Conservation (phyloP, 208 protist species). For the Leishmania turanica region DNA sequence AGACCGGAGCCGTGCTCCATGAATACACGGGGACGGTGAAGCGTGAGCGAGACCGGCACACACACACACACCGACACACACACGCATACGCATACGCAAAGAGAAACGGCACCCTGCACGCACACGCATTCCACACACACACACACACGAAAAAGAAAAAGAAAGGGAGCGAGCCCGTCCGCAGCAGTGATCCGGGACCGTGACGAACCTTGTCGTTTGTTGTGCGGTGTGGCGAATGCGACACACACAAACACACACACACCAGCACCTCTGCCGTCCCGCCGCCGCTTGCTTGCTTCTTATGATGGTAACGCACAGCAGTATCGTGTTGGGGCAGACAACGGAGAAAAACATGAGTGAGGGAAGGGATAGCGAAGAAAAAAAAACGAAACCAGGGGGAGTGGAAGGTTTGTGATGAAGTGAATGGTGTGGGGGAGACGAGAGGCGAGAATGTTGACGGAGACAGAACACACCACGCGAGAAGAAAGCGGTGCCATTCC, state of each 20-base stretch:
- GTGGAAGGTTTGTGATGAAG: background rate
- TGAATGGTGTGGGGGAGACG: background rate
- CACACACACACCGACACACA: background rate
- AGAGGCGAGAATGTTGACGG: background rate
- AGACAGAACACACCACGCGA: background rate
- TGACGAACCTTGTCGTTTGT: background rate
- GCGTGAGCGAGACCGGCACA: background rate
- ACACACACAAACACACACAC: background rate
- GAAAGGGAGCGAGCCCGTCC: background rate
- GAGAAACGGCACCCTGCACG: too few species aligned
- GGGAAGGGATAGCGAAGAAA: background rate
- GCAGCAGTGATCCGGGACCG: background rate
- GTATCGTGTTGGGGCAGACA: background rate
- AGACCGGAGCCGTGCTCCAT: conserved; percentile 11
- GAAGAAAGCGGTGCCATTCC: background rate
- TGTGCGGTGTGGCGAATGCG: background rate
- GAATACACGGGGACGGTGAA: background rate
- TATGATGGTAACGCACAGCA: background rate
- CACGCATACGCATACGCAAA: too few species aligned
- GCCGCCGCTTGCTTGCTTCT: background rate
- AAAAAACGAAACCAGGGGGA: background rate
- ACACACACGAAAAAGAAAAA: background rate
- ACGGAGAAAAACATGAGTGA: background rate
- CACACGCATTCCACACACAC: too few species aligned
- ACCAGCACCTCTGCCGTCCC: background rate